These are phyloP conservation scores for Gracilariopsis chorda DNA, from an alignment of 23 red algal genomes.

Conservation along the genomic window DNA sequence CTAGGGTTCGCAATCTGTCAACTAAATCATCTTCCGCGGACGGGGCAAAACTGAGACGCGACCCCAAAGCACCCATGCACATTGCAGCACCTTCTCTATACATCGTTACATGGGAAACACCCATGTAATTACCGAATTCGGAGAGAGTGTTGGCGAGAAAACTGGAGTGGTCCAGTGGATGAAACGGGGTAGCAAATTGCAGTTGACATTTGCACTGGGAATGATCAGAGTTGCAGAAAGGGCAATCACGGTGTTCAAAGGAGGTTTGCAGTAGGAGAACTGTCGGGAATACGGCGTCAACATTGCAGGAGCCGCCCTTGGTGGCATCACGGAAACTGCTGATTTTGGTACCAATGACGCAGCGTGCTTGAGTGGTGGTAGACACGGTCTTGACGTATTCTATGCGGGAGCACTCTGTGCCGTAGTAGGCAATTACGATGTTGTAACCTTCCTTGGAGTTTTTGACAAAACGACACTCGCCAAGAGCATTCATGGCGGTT, in stretches of 20 bases:
- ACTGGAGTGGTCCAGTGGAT: neutral
- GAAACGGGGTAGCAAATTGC: neutral
- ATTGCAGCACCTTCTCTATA: neutral
- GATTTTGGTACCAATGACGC: neutral
- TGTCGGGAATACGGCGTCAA: neutral
- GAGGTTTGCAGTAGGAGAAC: constrained; percentile 4
- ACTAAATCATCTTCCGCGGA: neutral
- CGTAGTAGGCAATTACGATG: neutral
- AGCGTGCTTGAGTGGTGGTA: neutral
- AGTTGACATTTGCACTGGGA: constrained; percentile 5
- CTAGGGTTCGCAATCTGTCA: neutral
- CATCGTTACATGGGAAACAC: neutral
- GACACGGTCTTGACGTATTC: constrained; percentile 15
- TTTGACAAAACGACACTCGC: constrained; percentile 12
- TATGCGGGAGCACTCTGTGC: neutral
- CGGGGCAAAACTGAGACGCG: neutral
- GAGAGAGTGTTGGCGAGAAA: neutral
- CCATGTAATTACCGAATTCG: neutral
- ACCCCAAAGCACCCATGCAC: neutral
- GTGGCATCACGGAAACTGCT: neutral
- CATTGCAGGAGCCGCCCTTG: neutral
- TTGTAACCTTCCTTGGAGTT: neutral
- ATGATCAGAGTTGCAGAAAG: neutral
- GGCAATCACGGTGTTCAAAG: neutral
- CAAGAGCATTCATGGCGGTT: neutral